Evolutionary conservation across 495 filamentous ascomycete species (phyloP), one percentile per base, ranked within the genome.

Genomic region (Hypoxylon rickii): DNA sequence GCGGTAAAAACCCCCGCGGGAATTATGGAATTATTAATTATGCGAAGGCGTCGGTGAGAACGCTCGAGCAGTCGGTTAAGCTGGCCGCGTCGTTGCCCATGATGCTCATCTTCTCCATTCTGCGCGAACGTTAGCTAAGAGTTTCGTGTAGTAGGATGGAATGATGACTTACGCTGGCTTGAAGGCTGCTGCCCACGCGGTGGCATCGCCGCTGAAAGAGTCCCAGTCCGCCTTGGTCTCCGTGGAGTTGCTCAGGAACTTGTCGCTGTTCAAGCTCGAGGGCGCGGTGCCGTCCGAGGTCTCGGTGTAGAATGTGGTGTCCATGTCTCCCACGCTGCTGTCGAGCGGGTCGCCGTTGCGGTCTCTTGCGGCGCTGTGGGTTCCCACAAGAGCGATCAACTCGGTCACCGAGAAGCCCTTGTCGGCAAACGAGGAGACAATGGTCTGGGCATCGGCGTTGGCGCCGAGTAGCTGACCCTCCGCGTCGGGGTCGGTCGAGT

Each of bases 371-470:
- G 54, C 39, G 17, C 56, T 61, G 20, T 67, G 65, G 7, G 61
- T 34, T 19, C 61, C 65, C 0, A 67, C 41, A 8, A 67, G 61
- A 8, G 65, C 61, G 11, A 67, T 54, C 2, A 67, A 16, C 21
- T 67, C 65, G 2, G 49, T 51, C 11, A 46, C 26, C 2, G 61
- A 45, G 46, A 67, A 67, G 8, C 61, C 61, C 44, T 59, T 67
- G 1, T 56, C 65, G 19, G 50, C 50, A 17, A 67, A 67, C 7
- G 47, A 19, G 22, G 32, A 12, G 19, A 64, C 47, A 7, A 64
- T 52, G 4, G 55, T 24, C 1, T 57, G n/a, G 3, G 65, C 65
- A 16, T 53, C 24, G 39, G 29, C 53, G 17, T 44, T 52, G 21
- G 37, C 4, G 3, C 24, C 20, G 2, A 44, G 61, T 29, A 67